Evolutionary conservation across 345 rosid species (phyloP), one percentile per base, ranked within the genome.

Genomic region (Acer saccharum): DNA sequence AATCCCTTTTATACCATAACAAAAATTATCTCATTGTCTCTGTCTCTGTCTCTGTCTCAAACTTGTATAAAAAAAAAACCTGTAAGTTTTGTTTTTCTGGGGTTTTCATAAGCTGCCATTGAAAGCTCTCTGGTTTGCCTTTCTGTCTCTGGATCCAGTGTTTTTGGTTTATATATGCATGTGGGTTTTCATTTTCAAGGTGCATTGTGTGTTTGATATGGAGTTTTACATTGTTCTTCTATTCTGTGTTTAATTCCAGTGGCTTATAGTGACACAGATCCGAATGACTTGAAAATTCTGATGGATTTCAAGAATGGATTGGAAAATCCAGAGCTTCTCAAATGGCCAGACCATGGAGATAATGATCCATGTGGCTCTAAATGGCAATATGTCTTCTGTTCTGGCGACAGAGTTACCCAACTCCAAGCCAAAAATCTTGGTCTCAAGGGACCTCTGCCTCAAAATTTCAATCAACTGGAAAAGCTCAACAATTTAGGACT

Each of bases 361-460:
- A 72, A 83, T 57, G 85, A 86, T 73, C 91, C 91, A 0, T 88
- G 91, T 73, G 91, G 91, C 46, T 83, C 88, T 74, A 48, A 69
- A 32, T 88, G 91, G 89, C 86, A 89, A 71, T 83, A 81, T 32
- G 85, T 88, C 27, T 88, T 81, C 75, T 88, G 91, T 67, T 81
- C 88, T 48, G 76, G 81, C 46, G 83, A 76, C 21, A 81, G 91
- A 71, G 77, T 84, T 52, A 72, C 86, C 29, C 91, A 88, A 74
- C 80, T 88, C 79, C 91, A 88, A 82, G 88, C 84, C 71, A 78
- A 86, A 72, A 81, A 76, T 14, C 62, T 88, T 76, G 85, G 87
- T 76, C 87, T 88, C 57, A 77, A 65, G 50, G 88, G 91, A 3
- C 44, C 80, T 13, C 79, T 88, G 64, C 91, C 89, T 48, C 84